Base-by-base conservation (phyloP, 345 rosid species). In the Lepidium didymum region DNA sequence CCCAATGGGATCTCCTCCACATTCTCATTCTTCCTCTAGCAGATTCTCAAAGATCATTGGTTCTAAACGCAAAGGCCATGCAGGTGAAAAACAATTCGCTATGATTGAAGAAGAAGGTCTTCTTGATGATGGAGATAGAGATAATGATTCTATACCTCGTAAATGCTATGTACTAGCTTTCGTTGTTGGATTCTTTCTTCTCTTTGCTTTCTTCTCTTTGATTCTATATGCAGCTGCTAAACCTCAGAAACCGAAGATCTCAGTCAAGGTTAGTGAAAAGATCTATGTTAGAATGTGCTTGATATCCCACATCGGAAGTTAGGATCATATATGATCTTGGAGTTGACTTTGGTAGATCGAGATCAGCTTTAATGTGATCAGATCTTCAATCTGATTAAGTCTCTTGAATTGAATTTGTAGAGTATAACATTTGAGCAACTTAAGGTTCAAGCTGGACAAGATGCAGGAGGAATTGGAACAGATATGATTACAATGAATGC, bases 91-190 rank as follows among this genome's bases (percentile, higher is more conserved):
- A 73, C 84, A 71, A 19, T 80, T 82, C 10, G 90, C 73, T 6
- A 83, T 81, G 66, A 93, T 93, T 57, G 98, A 93, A 72, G 98
- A 93, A 75, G 98, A 93, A 70, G 93, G 97, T 13, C 81, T 90
- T 27, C 97, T 93, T 19, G 87, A 93, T n/a, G 92, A 84, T 41
- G 97, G 86, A 64, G 90, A 80, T 5, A 78, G 84, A 15, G 42
- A 38, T 3, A 69, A 55, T 12, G 29, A 61, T 52, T 84, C 89
- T 15, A 56, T 87, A 23, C 92, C 94, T 54, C 92, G 97, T 41
- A 83, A 96, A 16, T 88, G 96, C 73, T 90, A 88, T 69, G 69
- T 87, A 15, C 78, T 88, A 13, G 90, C 89, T 19, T 88, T 93
- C 70, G 69, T 93, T n/a, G 69, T 90, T 6, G 97, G 90, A 8